Base-by-base conservation (phyloP, 2,329 filamentous ascomycete genomes). In the Aspergillus fischeri region DNA sequence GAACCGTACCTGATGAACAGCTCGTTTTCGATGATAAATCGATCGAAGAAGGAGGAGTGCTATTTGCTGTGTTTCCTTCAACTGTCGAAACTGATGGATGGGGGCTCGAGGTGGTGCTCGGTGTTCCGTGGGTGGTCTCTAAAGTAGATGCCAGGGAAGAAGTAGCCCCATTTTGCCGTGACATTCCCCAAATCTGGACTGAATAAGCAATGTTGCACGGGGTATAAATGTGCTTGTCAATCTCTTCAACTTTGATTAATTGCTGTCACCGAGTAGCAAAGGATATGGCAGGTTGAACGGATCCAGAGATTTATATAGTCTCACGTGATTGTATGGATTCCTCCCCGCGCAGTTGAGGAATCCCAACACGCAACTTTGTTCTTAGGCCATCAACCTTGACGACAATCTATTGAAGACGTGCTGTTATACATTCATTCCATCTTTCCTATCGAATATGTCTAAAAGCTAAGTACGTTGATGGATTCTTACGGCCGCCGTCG, bases 261-360 rank as follows among this genome's bases (percentile, higher is more conserved):
- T 47, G 44, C 14, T 32, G 53, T 56, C 32, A 49, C 44, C 27
- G 24, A 20, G 32, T 41, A 52, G 38, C 29, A 38, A 45, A 38
- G 35, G 52, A 21, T 42, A 47, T 45, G 44, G 25, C 54, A 51
- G 52, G 38, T 41, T 54, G 57, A 55, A 52, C 58, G 54, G 65
- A 63, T 58, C 64, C 64, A 66, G 59, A 60, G 60, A 63, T 67
- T 65, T 66, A 64, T 70, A 70, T 65, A 67, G 6, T 8, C 48
- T 67, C 67, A 70, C 67, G 67, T 70, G 67, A 69, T 41, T 20
- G 10, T 11, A 59, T 45, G 51, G 45, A 62, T 35, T 60, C 59
- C 56, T 51, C 58, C 49, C 38, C 58, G 44, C 44, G 25, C 42
- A n/a, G 11, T 42, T 4, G 21, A 44, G 25, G 42, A 45, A 45